These are phyloP conservation scores for Botrytis pseudocinerea DNA, from an alignment of 2,329 filamentous ascomycete species.

Conservation along the genomic window DNA sequence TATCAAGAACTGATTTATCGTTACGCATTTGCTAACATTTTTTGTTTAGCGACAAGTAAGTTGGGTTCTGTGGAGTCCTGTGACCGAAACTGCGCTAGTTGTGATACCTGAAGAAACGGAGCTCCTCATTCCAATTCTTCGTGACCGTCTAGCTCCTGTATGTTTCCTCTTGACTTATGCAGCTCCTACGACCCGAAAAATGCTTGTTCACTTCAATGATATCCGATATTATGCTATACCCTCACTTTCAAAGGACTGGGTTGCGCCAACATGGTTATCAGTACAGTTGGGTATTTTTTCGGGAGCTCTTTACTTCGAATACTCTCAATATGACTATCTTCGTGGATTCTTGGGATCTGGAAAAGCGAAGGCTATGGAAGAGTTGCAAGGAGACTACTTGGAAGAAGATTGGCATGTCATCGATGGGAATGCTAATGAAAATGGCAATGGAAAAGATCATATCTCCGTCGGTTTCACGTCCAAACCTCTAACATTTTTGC, in stretches of 20 bases:
- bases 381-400: slow-evolving; percentile 15
- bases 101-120: slow-evolving; percentile 66
- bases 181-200: slow-evolving; percentile 59
- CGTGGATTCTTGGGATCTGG: slow-evolving; percentile 34
- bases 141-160: neutral
- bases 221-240: slow-evolving; percentile 57
- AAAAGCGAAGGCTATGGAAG: slow-evolving; percentile 13
- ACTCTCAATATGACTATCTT: slow-evolving; percentile 47
- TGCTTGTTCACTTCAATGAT: slow-evolving; percentile 56
- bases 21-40: slow-evolving; percentile 14
- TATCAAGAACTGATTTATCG: too few species aligned
- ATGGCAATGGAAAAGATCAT: neutral
- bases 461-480: slow-evolving; percentile 34
- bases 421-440: neutral
- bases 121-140: slow-evolving; percentile 50
- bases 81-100: slow-evolving; percentile 52
- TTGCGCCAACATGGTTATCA: slow-evolving; percentile 53
- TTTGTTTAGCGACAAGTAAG: slow-evolving; percentile 50
- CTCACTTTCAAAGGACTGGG: slow-evolving; percentile 43
- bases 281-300: slow-evolving; percentile 61
- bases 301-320: slow-evolving; percentile 61
- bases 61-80: slow-evolving; percentile 61
- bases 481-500: slow-evolving; percentile 50
- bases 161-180: slow-evolving; percentile 58
- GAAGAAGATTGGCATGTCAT: neutral